Evolutionary conservation across 176 grass and related monocot species (phyloP).

Genomic region (Tillandsia leiboldiana): DNA sequence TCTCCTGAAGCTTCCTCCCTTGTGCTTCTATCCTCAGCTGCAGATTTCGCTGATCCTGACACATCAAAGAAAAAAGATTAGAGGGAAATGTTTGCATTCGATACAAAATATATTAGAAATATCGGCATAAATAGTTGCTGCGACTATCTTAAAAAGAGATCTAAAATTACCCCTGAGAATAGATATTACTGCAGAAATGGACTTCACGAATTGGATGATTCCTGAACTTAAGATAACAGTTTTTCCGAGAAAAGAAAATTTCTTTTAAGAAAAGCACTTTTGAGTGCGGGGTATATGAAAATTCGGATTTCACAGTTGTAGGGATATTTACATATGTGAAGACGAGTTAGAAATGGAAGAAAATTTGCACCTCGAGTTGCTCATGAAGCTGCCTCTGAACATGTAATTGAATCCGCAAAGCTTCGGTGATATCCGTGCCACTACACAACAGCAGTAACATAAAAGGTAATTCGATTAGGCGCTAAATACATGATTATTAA

Average conservation of each 20-base stretch:
- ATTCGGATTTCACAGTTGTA: not conserved
- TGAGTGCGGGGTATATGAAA: not conserved
- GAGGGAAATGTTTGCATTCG: not conserved
- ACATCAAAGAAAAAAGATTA: not conserved
- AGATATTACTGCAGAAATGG: too few relatives aligned
- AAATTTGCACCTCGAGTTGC: conserved; percentile 58
- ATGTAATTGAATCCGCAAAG: conserved; percentile 66
- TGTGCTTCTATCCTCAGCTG: conserved; percentile 85
- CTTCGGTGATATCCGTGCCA: conserved; percentile 68
- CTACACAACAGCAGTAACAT: conserved; percentile 25
- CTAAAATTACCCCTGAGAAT: too few relatives aligned
- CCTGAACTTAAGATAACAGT: too few relatives aligned
- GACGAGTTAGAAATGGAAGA: not conserved
- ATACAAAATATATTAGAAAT: too few relatives aligned
- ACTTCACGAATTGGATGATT: too few relatives aligned
- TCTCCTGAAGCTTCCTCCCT: conserved; percentile 60
- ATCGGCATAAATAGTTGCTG: too few relatives aligned
- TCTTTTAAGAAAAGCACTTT: too few relatives aligned
- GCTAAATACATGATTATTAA: too few relatives aligned
- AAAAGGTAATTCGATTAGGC: not conserved
- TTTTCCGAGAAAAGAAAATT: too few relatives aligned
- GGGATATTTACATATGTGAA: not conserved
- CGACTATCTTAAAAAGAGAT: too few relatives aligned
- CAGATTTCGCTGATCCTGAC: conserved; percentile 57
- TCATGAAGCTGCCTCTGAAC: conserved; percentile 89